phyloP scores from a whole-genome alignment of 2,329 filamentous ascomycete species.

The Blastomyces silverae region DNA sequence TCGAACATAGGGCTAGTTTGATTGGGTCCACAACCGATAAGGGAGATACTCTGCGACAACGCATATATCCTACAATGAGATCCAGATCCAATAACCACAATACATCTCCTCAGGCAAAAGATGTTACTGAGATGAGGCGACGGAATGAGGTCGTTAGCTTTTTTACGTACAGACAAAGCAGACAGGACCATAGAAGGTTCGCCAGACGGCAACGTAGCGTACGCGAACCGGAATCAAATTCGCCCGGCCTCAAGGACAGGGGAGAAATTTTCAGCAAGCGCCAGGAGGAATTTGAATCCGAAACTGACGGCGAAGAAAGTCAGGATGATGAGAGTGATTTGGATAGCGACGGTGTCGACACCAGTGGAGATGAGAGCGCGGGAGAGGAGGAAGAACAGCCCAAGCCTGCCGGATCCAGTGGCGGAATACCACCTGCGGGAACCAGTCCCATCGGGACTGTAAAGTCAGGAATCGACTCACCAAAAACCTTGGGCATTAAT shows the following conservation, averaged over 20 bases:
- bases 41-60: not conserved
- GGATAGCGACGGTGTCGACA: constrained; percentile 14
- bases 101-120: not conserved
- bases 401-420: not conserved
- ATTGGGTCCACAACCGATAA: not conserved
- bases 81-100: not conserved
- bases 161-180: not conserved
- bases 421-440: not conserved
- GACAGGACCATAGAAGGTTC: not conserved
- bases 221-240: not conserved
- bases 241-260: too few species aligned
- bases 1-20: not conserved
- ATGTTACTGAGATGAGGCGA: not conserved
- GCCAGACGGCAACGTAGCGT: not conserved
- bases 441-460: not conserved
- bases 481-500: not conserved
- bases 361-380: constrained; percentile 6
- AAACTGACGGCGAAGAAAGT: constrained; percentile 6
- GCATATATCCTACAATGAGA: not conserved
- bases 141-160: not conserved
- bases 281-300: not conserved
- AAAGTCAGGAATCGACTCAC: not conserved
- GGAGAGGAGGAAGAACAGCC: constrained; percentile 11
- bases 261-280: not conserved
- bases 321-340: constrained; percentile 5